Evolutionary conservation across 2,329 filamentous ascomycete species (phyloP), one percentile per base, ranked within the genome.

Genomic region (Verticillium tricorpus): DNA sequence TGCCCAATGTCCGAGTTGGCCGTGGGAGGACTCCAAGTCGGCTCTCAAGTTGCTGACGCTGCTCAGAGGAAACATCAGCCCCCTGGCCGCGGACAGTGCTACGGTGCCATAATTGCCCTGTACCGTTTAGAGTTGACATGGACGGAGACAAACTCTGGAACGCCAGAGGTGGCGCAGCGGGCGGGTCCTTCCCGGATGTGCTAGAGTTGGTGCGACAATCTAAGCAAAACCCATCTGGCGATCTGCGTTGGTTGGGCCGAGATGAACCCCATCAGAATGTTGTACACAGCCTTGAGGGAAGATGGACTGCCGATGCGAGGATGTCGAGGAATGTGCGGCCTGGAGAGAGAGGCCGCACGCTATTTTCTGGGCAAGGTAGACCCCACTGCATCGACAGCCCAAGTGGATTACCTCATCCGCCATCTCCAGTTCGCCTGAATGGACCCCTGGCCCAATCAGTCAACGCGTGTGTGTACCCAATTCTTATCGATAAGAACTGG

Each of bases 401-500:
- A 28, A 6, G 28, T 28, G 28, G 28, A 28, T 28, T 28, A 5
- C 28, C 28, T 5, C 28, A 28, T 28, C 5, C 28, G 28, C 5
- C 6, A 5, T 28, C 28, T 28, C 28, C 28, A 28, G 28, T 28
- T 6, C 28, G 28, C 28, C 28, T 28, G 28, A 28, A 28, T 28
- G 28, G 6, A 28, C 28, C 28, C 28, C 28, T 32, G 28, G 58
- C 22, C 58, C 58, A 59, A 55, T 45, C 45, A 57, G 54, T 8
- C 6, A 57, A 19, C 28, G 17, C 14, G 12, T 8, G 25, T 34
- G n/a, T 8, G 25, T 34, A 11, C 54, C 54, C 15, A n/a, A 56
- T n/a, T 6, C 59, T 65, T 66, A 66, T 66, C 64, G 64, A 66
- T 66, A 66, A 66, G 61, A 37, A 14, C 22, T 25, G n/a, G 50